Percentiles rank a stretch among this genome's conserved stretches.
Evolutionary conservation across 305 asterid genomes (phyloP).

Genomic region (Rubia peregrina): DNA sequence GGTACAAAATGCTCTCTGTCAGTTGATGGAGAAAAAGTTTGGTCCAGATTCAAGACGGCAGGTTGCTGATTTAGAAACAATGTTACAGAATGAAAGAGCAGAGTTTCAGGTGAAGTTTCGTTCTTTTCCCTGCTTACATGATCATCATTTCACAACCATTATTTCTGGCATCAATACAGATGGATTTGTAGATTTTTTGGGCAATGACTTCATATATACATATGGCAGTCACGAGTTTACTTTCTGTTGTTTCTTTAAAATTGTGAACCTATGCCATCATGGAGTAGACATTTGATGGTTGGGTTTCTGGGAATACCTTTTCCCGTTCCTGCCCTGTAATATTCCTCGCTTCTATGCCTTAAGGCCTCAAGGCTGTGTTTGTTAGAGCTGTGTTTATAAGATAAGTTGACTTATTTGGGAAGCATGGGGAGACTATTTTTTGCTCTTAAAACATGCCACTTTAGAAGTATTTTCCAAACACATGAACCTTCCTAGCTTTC

Average conservation of each 20-base stretch:
- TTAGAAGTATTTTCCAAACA: neutral
- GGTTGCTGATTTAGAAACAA: conserved; percentile 54
- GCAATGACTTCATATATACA: neutral
- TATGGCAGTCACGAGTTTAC: neutral
- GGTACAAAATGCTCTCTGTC: conserved; percentile 55
- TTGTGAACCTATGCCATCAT: neutral
- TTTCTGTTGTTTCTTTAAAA: neutral
- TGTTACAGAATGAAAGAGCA: conserved; percentile 70
- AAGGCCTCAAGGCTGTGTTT: neutral
- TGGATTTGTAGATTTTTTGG: neutral
- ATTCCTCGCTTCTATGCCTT: neutral
- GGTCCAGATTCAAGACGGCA: conserved; percentile 49
- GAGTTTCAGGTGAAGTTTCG: conserved; percentile 64
- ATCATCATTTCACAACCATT: neutral
- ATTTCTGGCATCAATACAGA: neutral
- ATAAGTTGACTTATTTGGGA: neutral
- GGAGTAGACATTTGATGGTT: conserved; percentile 4
- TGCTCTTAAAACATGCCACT: neutral
- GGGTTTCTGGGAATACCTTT: neutral
- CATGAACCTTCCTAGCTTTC: too few relatives aligned
- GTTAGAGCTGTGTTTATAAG: neutral
- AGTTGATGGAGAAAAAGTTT: conserved; percentile 38
- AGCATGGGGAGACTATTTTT: neutral
- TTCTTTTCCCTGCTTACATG: neutral
- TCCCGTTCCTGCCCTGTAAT: neutral